Conservation (phyloP, 2,329 filamentous ascomycete species). For the Clarireedia monteithiana region DNA sequence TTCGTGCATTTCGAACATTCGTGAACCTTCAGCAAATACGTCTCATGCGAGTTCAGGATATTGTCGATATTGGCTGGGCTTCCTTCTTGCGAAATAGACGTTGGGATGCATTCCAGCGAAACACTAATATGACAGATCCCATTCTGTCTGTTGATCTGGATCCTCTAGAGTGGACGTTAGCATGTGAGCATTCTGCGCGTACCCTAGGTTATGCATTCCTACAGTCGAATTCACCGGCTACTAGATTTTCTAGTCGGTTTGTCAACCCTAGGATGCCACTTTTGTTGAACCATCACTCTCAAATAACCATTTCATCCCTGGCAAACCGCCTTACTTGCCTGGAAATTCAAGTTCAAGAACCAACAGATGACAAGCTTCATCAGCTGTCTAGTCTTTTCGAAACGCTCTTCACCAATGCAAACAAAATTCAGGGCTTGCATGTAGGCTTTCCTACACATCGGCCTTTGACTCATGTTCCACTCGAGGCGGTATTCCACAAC, state of each 20-base stretch:
- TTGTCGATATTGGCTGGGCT: constrained; percentile 46
- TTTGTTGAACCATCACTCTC: constrained; percentile 39
- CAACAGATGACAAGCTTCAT: constrained; percentile 44
- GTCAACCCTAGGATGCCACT: constrained; percentile 52
- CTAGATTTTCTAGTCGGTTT: constrained; percentile 41
- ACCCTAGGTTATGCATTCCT: constrained; percentile 51
- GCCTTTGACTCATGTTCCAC: constrained; percentile 41
- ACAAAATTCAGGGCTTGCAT: constrained; percentile 54
- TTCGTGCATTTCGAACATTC: constrained; percentile 37
- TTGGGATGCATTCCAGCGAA: constrained; percentile 15
- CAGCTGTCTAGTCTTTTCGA: constrained; percentile 50
- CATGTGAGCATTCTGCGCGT: constrained; percentile 53
- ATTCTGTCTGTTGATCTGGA: constrained; percentile 37
- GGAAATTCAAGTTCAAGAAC: constrained; percentile 50
- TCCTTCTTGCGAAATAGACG: constrained; percentile 38
- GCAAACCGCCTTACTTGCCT: constrained; percentile 52
- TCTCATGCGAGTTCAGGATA: constrained; percentile 53
- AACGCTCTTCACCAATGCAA: constrained; percentile 49
- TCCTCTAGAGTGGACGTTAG: constrained; percentile 51
- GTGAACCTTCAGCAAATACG: constrained; percentile 55
- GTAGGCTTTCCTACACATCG: constrained; percentile 49
- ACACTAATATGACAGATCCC: constrained; percentile 25
- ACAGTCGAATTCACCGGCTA: constrained; percentile 44
- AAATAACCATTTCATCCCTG: constrained; percentile 40
- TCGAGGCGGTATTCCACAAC: constrained; percentile 56